These are phyloP conservation scores for Lachnellula arida DNA, from an alignment of 2,329 filamentous ascomycete genomes.

Conservation along the genomic window DNA sequence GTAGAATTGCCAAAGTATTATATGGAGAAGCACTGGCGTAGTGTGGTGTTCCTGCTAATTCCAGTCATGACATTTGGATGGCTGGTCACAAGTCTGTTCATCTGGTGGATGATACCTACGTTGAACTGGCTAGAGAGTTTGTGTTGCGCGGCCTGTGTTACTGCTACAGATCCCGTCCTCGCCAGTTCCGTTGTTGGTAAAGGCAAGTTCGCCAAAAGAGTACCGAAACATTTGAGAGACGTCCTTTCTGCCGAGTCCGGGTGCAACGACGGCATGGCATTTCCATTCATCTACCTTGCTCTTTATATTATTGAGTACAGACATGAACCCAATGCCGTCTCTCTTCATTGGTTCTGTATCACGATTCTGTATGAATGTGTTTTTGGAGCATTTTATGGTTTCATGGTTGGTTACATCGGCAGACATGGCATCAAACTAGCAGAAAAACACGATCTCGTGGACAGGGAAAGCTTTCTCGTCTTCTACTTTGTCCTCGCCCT, in stretches of 20 bases:
- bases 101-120: slow-evolving; percentile 82
- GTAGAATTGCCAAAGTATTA: slow-evolving; percentile 90
- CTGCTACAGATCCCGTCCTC: slow-evolving; percentile 92
- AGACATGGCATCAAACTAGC: slow-evolving; percentile 86
- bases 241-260: slow-evolving; percentile 93
- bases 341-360: slow-evolving; percentile 82
- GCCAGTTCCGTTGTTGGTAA: slow-evolving; percentile 98
- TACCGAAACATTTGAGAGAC: slow-evolving; percentile 96
- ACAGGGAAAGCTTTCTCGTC: slow-evolving; percentile 94
- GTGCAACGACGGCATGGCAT: slow-evolving; percentile 99
- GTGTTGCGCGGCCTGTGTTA: slow-evolving; percentile 85
- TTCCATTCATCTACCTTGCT: slow-evolving; percentile 92
- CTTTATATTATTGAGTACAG: slow-evolving; percentile 85
- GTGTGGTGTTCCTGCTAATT: slow-evolving; percentile 79
- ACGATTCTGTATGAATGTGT: slow-evolving; percentile 94
- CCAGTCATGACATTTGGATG: slow-evolving; percentile 98
- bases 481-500: slow-evolving; percentile 97
- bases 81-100: slow-evolving; percentile 86
- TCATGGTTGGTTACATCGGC: slow-evolving; percentile 80
- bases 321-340: slow-evolving; percentile 61
- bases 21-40: slow-evolving; percentile 98
- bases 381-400: slow-evolving; percentile 85
- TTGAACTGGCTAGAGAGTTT: slow-evolving; percentile 88
- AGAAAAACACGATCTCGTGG: slow-evolving; percentile 80
- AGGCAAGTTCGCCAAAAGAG: slow-evolving; percentile 95